A percentile compares a stretch with the other conserved stretches of the same genome.
phyloP scores from a whole-genome alignment of 2,329 filamentous ascomycete genomes.

The Fusarium sp. region DNA sequence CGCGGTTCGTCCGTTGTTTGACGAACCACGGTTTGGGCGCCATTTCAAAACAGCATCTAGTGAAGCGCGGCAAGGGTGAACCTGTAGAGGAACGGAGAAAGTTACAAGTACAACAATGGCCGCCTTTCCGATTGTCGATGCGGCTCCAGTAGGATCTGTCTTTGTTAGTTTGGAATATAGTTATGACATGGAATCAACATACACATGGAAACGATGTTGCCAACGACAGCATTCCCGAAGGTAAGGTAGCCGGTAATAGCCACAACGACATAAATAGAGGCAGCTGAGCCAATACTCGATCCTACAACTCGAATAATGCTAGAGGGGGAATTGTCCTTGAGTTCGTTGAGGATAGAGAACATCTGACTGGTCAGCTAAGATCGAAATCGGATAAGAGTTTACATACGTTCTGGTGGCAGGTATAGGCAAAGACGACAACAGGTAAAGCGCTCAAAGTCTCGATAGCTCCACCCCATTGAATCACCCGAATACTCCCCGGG shows the following conservation, averaged over 20 bases:
- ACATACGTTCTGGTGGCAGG: constrained; percentile 94
- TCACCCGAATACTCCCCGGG: constrained; percentile 79
- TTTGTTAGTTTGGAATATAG: constrained; percentile 38
- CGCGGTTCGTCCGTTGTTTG: constrained; percentile 55
- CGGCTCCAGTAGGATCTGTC: constrained; percentile 63
- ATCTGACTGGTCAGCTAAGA: constrained; percentile 69
- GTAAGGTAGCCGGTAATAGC: constrained; percentile 96
- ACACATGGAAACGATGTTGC: constrained; percentile 96
- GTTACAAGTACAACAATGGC: constrained; percentile 97
- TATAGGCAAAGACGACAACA: constrained; percentile 99
- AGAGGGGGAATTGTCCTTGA: constrained; percentile 82
- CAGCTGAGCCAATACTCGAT: constrained; percentile 89
- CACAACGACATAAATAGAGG: constrained; percentile 87
- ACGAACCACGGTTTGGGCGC: constrained; percentile 72
- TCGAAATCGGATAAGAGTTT: background rate
- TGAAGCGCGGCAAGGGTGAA: constrained; percentile 96
- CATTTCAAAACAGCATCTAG: constrained; percentile 94
- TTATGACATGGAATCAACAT: constrained; percentile 54
- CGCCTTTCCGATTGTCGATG: constrained; percentile 91
- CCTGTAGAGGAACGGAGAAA: constrained; percentile 95
- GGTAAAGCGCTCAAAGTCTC: constrained; percentile 87
- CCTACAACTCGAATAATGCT: constrained; percentile 82
- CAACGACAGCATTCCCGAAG: constrained; percentile 88
- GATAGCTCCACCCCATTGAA: constrained; percentile 84
- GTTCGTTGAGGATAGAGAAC: constrained; percentile 98